phyloP scores from a whole-genome alignment of 2,329 filamentous ascomycete genomes.

The Ophiostoma ips region DNA sequence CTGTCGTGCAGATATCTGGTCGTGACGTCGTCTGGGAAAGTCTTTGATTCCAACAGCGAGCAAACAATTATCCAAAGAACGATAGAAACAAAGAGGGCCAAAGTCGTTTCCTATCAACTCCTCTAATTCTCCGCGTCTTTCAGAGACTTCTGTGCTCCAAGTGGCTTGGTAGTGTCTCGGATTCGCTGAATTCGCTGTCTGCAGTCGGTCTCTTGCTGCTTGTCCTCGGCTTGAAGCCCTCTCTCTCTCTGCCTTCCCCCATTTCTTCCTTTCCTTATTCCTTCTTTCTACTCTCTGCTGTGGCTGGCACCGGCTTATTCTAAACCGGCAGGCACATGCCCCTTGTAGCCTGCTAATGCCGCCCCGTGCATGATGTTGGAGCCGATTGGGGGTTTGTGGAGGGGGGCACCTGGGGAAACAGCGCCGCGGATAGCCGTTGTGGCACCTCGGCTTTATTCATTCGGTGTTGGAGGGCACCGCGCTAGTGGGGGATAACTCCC shows the following conservation, averaged over 20 bases:
- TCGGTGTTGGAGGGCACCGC: not conserved
- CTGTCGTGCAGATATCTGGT: not conserved
- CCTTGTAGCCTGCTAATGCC: not conserved
- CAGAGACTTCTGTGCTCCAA: too few species aligned
- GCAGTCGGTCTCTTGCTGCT: too few species aligned
- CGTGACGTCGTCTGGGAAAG: too few species aligned
- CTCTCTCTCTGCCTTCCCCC: not conserved
- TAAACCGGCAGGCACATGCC: constrained; percentile 5
- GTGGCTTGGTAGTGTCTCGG: not conserved
- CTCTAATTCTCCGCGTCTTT: too few species aligned
- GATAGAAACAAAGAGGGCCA: too few species aligned
- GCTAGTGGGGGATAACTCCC: not conserved
- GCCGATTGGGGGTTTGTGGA: not conserved
- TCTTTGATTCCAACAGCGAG: too few species aligned
- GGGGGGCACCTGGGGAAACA: not conserved
- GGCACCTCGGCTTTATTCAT: not conserved
- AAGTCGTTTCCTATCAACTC: too few species aligned
- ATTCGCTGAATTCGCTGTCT: too few species aligned
- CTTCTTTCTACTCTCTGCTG: too few species aligned
- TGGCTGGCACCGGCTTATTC: constrained; percentile 13
- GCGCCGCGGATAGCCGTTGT: constrained; percentile 11
- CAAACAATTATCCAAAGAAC: too few species aligned
- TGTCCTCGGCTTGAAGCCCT: not conserved
- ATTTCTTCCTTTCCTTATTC: not conserved
- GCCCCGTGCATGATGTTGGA: not conserved